Conservation (phyloP, 2,329 filamentous ascomycete species). For the Epichloe typhina region DNA sequence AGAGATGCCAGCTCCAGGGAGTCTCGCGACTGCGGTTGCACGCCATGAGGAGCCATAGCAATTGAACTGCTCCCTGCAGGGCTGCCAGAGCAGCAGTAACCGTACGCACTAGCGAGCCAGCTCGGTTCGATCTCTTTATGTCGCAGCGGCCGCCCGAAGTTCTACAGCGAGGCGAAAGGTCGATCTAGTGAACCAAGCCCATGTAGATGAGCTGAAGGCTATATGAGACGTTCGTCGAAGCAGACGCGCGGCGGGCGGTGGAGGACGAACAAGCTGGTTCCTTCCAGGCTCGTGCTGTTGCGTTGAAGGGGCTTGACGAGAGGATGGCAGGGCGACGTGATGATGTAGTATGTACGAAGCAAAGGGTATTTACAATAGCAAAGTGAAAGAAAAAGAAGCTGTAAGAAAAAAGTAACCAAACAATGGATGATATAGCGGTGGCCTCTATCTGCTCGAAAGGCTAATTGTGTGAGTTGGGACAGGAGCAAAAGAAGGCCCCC, state of each 20-base stretch:
- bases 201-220: slow-evolving; percentile 11
- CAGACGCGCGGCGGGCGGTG: not conserved
- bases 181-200: slow-evolving; percentile 12
- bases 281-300: not conserved
- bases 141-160: not conserved
- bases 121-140: not conserved
- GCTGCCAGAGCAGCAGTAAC: not conserved
- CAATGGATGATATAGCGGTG: not conserved
- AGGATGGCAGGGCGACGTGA: not conserved
- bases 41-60: slow-evolving; percentile 26
- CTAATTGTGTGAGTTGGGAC: not conserved
- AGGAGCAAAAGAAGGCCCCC: not conserved
- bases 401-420: not conserved
- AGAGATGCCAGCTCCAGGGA: slow-evolving; percentile 93
- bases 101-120: not conserved
- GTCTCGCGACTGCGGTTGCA: slow-evolving; percentile 53
- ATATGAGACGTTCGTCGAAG: not conserved
- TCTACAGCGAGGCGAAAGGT: not conserved
- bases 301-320: not conserved
- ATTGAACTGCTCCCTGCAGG: slow-evolving; percentile 9
- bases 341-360: not conserved
- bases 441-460: not conserved
- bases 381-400: not conserved
- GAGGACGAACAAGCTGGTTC: not conserved
- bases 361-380: not conserved